Evolutionary conservation across 139 green algal genomes (phyloP).

Genomic region (Closterium sp.): DNA sequence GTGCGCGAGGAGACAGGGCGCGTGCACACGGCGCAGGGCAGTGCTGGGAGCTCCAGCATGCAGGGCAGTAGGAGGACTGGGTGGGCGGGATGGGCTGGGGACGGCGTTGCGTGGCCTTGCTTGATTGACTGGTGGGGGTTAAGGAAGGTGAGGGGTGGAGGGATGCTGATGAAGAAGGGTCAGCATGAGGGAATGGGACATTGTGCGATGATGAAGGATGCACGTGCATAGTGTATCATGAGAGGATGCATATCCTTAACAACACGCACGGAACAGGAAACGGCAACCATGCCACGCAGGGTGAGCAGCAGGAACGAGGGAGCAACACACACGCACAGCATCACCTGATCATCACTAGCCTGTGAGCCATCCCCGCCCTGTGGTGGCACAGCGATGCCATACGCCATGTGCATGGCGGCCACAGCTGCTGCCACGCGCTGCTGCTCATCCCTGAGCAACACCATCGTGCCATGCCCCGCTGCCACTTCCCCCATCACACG

Average conservation of each 20-base stretch:
- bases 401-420: not conserved
- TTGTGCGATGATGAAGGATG: not conserved
- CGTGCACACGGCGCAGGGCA: not conserved
- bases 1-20: not conserved
- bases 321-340: not conserved
- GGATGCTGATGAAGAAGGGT: not conserved
- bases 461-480: not conserved
- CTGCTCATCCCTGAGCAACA: not conserved
- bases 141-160: too few species aligned
- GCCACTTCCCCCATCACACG: not conserved
- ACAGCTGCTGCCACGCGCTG: not conserved
- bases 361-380: not conserved
- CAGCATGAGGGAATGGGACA: not conserved
- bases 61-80: not conserved
- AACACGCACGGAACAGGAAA: not conserved
- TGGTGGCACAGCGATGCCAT: not conserved
- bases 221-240: not conserved
- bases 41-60: not conserved
- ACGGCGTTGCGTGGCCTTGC: not conserved
- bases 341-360: not conserved
- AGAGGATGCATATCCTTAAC: not conserved
- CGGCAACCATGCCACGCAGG: not conserved
- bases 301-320: not conserved
- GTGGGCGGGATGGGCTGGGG: not conserved
- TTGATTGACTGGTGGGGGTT: not conserved